A percentile compares a stretch with the other conserved stretches of the same genome.
Evolutionary conservation across 2,329 filamentous ascomycete species (phyloP).

Genomic region (Nothophoma quercina): DNA sequence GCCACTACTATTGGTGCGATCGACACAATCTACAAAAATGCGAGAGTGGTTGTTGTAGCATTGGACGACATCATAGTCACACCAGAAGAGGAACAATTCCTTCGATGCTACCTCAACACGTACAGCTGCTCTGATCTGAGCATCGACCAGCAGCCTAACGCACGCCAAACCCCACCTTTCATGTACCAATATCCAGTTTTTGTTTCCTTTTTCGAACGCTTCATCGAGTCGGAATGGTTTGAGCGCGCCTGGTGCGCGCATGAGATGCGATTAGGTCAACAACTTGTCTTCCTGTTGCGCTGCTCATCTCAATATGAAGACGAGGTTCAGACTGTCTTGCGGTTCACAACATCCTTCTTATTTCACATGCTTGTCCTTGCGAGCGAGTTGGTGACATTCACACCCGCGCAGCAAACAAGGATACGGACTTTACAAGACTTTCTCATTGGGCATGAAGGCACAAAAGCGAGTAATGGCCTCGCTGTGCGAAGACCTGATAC

Average conservation of each 20-base stretch:
- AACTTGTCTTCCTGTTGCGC: conserved; percentile 53
- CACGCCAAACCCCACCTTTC: conserved; percentile 37
- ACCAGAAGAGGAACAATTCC: conserved; percentile 44
- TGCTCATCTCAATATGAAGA: conserved; percentile 38
- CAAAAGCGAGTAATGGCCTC: conserved; percentile 10
- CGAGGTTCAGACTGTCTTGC: conserved; percentile 36
- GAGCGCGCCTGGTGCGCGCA: conserved; percentile 55
- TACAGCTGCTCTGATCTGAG: conserved; percentile 38
- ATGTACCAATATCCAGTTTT: conserved; percentile 38
- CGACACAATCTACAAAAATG: conserved; percentile 53
- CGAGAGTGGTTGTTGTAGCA: conserved; percentile 51
- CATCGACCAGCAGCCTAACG: conserved; percentile 34
- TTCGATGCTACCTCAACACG: conserved; percentile 50
- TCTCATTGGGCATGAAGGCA: conserved; percentile 21
- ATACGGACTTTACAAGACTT: conserved; percentile 33
- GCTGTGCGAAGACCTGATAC: conserved; percentile 26
- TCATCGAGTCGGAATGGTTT: conserved; percentile 54
- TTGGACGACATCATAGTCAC: conserved; percentile 52
- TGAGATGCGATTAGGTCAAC: conserved; percentile 52
- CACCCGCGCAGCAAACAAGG: conserved; percentile 22
- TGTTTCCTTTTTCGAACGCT: conserved; percentile 42
- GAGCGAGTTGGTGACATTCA: conserved; percentile 28
- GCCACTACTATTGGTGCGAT: conserved; percentile 52
- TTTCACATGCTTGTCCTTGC: conserved; percentile 51
- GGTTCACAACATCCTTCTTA: conserved; percentile 53